Evolutionary conservation across 768 basidiomycete species (phyloP).

Genomic region (Lactifluus pinguis): DNA sequence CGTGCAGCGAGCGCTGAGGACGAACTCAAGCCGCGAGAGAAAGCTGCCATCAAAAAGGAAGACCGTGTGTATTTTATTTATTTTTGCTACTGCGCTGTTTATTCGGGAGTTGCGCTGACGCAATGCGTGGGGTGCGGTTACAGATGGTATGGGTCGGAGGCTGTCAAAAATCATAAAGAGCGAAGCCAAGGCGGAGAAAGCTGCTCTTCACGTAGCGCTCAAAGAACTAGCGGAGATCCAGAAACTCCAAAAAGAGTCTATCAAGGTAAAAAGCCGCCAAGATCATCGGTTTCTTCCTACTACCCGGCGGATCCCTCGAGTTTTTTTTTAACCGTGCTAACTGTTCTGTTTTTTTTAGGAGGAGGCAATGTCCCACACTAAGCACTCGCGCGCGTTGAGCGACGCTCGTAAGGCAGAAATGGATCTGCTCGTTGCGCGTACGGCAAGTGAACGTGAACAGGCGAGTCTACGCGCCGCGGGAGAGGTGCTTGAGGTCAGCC

Average conservation of each 20-base stretch:
- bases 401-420: slow-evolving; percentile 57
- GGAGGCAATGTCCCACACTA: slow-evolving; percentile 47
- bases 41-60: slow-evolving; percentile 39
- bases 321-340: background rate
- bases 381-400: slow-evolving; percentile 44
- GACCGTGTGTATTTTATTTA: slow-evolving; percentile 39
- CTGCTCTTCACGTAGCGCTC: slow-evolving; percentile 50
- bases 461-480: slow-evolving; percentile 32
- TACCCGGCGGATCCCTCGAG: background rate
- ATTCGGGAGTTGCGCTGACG: background rate
- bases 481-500: slow-evolving; percentile 41
- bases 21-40: slow-evolving; percentile 41
- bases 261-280: slow-evolving; percentile 34
- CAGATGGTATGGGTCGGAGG: slow-evolving; percentile 50
- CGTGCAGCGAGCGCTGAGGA: slow-evolving; percentile 42
- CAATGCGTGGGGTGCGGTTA: background rate
- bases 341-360: slow-evolving; percentile 26
- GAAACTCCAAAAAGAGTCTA: slow-evolving; percentile 55
- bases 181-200: slow-evolving; percentile 61
- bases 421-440: slow-evolving; percentile 48
- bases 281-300: background rate
- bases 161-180: slow-evolving; percentile 62
- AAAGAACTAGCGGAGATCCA: slow-evolving; percentile 61
- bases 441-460: slow-evolving; percentile 21
- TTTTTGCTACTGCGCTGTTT: background rate